Percentiles rank a stretch among this genome's conserved stretches.
Evolutionary conservation across 2,329 filamentous ascomycete genomes (phyloP).

Genomic region (Sporothrix luriei): DNA sequence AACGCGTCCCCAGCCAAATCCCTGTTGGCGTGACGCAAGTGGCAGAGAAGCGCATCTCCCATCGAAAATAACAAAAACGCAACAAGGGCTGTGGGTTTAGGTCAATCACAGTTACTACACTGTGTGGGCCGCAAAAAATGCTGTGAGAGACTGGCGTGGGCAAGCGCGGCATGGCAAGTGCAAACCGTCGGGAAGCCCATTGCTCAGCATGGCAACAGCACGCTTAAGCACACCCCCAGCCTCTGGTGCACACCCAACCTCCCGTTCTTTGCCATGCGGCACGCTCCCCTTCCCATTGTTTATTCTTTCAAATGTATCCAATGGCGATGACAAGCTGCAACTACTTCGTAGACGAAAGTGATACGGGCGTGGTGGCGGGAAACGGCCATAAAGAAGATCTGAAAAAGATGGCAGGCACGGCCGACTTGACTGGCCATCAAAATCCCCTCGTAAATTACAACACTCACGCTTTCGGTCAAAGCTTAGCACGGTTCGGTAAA

Average conservation of each 20-base stretch:
- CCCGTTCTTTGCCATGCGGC: slow-evolving; percentile 13
- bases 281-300: neutral
- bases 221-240: neutral
- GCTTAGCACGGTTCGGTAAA: slow-evolving; percentile 24
- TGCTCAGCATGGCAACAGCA: slow-evolving; percentile 22
- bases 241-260: slow-evolving; percentile 4
- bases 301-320: neutral
- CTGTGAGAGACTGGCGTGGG: slow-evolving; percentile 23
- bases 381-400: neutral
- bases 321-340: neutral
- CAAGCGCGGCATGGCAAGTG: slow-evolving; percentile 17
- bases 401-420: neutral
- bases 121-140: slow-evolving; percentile 12
- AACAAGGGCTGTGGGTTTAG: slow-evolving; percentile 16
- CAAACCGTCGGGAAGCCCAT: slow-evolving; percentile 15
- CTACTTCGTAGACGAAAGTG: neutral
- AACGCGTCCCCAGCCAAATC: slow-evolving; percentile 11
- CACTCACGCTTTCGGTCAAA: slow-evolving; percentile 5
- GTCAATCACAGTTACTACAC: neutral
- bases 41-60: neutral
- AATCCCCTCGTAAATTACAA: slow-evolving; percentile 16
- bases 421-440: slow-evolving; percentile 1
- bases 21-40: slow-evolving; percentile 26
- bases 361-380: neutral
- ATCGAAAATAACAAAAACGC: slow-evolving; percentile 8